Evolutionary conservation across 2,329 filamentous ascomycete genomes (phyloP), one percentile per base, ranked within the genome.

Genomic region (Cryphonectria nitschkei): DNA sequence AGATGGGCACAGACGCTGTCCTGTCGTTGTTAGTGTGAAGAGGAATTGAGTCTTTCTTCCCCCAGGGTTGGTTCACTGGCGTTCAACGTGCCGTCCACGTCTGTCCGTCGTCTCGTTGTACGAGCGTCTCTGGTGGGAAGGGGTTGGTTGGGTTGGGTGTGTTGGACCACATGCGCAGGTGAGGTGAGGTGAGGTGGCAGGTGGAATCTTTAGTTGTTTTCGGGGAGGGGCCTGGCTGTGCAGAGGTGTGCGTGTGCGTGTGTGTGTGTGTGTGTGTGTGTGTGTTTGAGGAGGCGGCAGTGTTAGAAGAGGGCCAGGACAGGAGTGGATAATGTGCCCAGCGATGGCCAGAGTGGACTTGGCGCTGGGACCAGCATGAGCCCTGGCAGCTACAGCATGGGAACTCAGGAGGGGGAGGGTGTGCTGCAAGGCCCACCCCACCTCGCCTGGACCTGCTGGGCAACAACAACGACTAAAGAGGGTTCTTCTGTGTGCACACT

Each of bases 1-100:
- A 64, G 46, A 64, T 39, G 46, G 60, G 69, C 69, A 68, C 69
- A 68, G 69, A 68, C 69, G 67, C 64, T 64, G 56, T 50, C 54
- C 46, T 34, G 54, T 16, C 26, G 16, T 6, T 32, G 54, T 26
- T 32, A 16, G 26, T 34, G 46, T 5, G 14, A 34, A 58, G 54
- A 32, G 54, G n/a, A 19, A 58, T 32, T 2, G 29, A 32, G 4
- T 34, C 29, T 16, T 58, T 14, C 8, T n/a, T 6, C 46, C 22
- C 46, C 54, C 29, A 8, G 54, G 29, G 54, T 26, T 58, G 29
- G 54, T 26, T 58, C 13, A 26, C 26, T 58, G 54, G 26, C 13
- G 54, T 58, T 32, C 29, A 58, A 29, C n/a, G 6, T n/a, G 58
- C 16, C 19, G 58, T 62, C 58, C 37, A n/a, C 37, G 34, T 62